Evolutionary conservation across 176 grass and related monocot genomes (phyloP).

Genomic region (Pharus latifolius): DNA sequence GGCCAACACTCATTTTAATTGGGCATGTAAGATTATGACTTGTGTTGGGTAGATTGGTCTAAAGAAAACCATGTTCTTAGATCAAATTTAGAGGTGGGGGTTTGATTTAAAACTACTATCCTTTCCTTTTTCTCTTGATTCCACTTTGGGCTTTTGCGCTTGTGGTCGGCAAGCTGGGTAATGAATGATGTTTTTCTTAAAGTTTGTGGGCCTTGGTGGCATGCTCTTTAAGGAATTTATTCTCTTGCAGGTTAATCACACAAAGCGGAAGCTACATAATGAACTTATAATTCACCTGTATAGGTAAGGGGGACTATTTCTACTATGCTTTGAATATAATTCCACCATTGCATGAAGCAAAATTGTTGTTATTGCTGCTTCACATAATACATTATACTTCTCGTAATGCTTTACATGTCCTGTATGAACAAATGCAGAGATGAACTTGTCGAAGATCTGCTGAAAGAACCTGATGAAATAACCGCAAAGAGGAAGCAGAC

Average conservation of each 20-base stretch:
- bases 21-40: background rate
- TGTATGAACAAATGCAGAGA: conserved; percentile 45
- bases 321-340: background rate
- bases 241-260: conserved; percentile 87
- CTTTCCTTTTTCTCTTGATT: background rate
- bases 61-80: background rate
- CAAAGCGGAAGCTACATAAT: conserved; percentile 95
- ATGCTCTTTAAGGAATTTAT: conserved; percentile 14
- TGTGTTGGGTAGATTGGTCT: background rate
- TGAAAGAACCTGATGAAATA: conserved; percentile 94
- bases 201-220: conserved; percentile 2
- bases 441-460: conserved; percentile 63
- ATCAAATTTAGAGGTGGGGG: background rate
- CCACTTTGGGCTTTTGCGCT: background rate
- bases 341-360: background rate
- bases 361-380: background rate
- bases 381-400: background rate
- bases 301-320: conserved; percentile 35
- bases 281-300: conserved; percentile 82
- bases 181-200: background rate
- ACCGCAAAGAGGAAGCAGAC: conserved; percentile 73
- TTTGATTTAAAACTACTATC: background rate
- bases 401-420: background rate
- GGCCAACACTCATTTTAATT: background rate
- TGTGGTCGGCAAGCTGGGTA: background rate